Evolutionary conservation across 495 filamentous ascomycete species (phyloP).

Genomic region (Penicillium egyptiacum): DNA sequence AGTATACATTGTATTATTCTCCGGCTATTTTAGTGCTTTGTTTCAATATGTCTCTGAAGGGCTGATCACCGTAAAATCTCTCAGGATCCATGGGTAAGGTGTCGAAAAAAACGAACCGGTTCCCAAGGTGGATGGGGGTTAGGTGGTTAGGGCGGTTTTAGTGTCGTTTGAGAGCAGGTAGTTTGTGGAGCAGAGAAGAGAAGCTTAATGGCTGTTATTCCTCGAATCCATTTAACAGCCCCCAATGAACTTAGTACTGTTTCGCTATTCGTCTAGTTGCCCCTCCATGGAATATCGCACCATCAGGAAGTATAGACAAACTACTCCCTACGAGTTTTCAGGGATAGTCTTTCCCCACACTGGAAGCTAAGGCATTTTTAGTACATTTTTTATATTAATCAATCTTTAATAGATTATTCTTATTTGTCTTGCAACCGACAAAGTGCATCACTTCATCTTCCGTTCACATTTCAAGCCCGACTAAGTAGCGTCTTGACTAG

Average conservation of each 20-base stretch:
- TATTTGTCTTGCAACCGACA: background rate
- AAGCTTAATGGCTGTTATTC: background rate
- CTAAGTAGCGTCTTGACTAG: background rate
- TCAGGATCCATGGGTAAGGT: slow-evolving; percentile 16
- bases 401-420: background rate
- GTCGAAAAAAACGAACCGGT: slow-evolving; percentile 24
- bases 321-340: too few relatives aligned
- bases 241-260: background rate
- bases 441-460: slow-evolving; percentile 1
- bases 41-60: slow-evolving; percentile 14
- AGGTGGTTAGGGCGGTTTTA: slow-evolving; percentile 13
- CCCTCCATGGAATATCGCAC: too few relatives aligned
- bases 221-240: background rate
- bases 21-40: background rate
- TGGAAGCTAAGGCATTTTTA: background rate
- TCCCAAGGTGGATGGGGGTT: slow-evolving; percentile 13
- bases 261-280: too few relatives aligned
- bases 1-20: background rate
- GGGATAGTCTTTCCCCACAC: background rate
- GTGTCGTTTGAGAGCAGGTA: slow-evolving; percentile 17
- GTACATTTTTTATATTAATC: background rate
- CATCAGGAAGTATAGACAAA: too few relatives aligned
- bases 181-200: slow-evolving; percentile 15
- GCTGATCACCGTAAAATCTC: slow-evolving; percentile 20
- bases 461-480: background rate